Evolutionary conservation across 2,329 filamentous ascomycete genomes (phyloP).

Genomic region (Fusarium coicis): DNA sequence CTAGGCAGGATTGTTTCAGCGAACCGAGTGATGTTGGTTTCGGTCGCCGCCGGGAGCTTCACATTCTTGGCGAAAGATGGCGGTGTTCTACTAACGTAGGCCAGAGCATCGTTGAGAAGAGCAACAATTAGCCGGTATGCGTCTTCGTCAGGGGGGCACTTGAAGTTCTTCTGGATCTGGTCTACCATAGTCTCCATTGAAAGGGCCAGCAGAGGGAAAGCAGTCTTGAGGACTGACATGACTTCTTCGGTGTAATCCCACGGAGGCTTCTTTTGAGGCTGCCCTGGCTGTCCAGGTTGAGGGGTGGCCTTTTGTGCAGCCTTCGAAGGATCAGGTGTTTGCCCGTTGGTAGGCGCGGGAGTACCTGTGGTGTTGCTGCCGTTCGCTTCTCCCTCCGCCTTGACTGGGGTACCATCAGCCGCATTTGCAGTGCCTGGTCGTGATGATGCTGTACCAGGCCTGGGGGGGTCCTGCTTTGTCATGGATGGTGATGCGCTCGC

Average conservation of each 20-base stretch:
- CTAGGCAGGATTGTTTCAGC: slow-evolving; percentile 94
- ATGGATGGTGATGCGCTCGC: slow-evolving; percentile 59
- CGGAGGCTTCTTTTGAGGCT: slow-evolving; percentile 76
- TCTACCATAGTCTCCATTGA: slow-evolving; percentile 99
- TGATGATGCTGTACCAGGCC: slow-evolving; percentile 53
- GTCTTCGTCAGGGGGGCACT: slow-evolving; percentile 97
- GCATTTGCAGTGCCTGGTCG: slow-evolving; percentile 64
- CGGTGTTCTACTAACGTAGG: slow-evolving; percentile 90
- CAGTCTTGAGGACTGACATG: slow-evolving; percentile 94
- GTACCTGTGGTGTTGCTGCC: slow-evolving; percentile 41
- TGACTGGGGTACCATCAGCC: slow-evolving; percentile 54
- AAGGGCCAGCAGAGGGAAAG: slow-evolving; percentile 92
- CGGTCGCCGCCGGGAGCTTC: slow-evolving; percentile 88
- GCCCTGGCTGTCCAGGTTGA: slow-evolving; percentile 34
- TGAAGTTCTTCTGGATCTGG: slow-evolving; percentile 98
- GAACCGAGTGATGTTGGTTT: slow-evolving; percentile 96
- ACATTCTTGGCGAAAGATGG: slow-evolving; percentile 88
- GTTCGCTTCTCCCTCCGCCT: slow-evolving; percentile 57
- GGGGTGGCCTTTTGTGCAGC: slow-evolving; percentile 32
- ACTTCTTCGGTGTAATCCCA: slow-evolving; percentile 98
- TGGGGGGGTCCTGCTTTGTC: slow-evolving; percentile 63
- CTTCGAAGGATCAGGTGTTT: slow-evolving; percentile 40
- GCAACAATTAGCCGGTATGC: slow-evolving; percentile 98
- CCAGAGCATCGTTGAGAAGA: slow-evolving; percentile 91
- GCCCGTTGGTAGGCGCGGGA: slow-evolving; percentile 43